Evolutionary conservation across 2,329 filamentous ascomycete genomes (phyloP), one percentile per base, ranked within the genome.

Genomic region (Thelonectria rubi): DNA sequence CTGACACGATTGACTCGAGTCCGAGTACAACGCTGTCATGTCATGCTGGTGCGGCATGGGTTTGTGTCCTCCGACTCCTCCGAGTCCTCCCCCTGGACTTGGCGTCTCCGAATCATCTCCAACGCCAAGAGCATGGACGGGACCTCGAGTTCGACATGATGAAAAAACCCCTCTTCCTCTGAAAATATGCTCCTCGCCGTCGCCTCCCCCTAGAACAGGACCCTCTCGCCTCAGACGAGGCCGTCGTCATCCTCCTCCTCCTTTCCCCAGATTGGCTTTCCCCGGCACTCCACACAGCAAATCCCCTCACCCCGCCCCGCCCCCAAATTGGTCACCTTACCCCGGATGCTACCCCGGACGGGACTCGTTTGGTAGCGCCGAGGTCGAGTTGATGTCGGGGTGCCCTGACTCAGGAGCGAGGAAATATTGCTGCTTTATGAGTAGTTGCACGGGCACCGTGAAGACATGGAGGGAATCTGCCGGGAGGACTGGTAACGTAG

Each of bases 261-360:
- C 5, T 17, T 46, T 20, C 17, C 42, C 42, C 42, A 24, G 42
- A 46, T 20, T 46, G 7, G 12, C 26, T 24, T 46, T 24, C 20
- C 20, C 12, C n/a, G 20, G 42, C 12, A 46, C 42, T 46, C 42
- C 42, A 46, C 34, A 37, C 12, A 37, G 5, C 42, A 12, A 20
- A 24, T 17, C 40, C 40, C 40, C 40, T 43, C 40, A 43, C 40
- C 18, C 40, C 40, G 40, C 42, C 42, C 42, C 42, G 18, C 42
- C 42, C 42, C 42, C 42, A 46, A 46, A 4, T 21, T 21, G 18
- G 42, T 46, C 42, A 46, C 42, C 42, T 43, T 46, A 46, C 42
- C 42, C 42, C 42, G 42, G 42, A 20, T 17, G 42, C 42, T 46
- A 43, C 40, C 40, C 40, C 40, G 40, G 40, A 43, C 5, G 2